Percentiles rank a stretch among this genome's conserved stretches.
These are phyloP conservation scores for Annulohypoxylon stygium DNA, from an alignment of 495 filamentous ascomycete genomes.

Conservation along the genomic window DNA sequence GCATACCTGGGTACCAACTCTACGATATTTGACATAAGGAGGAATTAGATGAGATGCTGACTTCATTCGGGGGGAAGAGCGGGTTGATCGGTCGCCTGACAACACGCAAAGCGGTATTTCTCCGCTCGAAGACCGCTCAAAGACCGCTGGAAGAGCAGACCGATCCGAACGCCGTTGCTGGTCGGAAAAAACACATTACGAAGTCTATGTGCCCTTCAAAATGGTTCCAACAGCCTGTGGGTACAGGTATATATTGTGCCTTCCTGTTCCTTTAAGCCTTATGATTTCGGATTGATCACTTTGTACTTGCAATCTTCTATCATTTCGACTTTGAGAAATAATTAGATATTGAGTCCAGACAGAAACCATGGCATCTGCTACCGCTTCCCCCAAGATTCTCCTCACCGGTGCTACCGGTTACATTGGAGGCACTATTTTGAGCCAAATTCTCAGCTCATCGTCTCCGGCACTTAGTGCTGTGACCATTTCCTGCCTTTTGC, in stretches of 20 bases:
- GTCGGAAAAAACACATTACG: background rate
- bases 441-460: constrained; percentile 33
- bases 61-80: background rate
- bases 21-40: background rate
- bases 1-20: background rate
- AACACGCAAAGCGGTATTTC: background rate
- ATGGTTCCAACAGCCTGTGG: background rate
- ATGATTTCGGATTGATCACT: background rate
- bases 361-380: constrained; percentile 41
- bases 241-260: background rate
- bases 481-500: constrained; percentile 38
- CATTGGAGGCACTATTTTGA: constrained; percentile 50
- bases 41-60: background rate
- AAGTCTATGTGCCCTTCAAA: background rate
- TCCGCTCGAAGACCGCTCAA: background rate
- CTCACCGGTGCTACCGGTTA: constrained; percentile 49
- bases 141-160: background rate
- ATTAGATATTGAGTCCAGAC: background rate
- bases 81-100: background rate
- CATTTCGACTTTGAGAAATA: background rate
- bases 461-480: constrained; percentile 25
- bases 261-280: background rate
- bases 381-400: constrained; percentile 38
- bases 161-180: background rate
- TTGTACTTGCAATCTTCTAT: background rate